A percentile compares a stretch with the other conserved stretches of the same genome.
Conservation (phyloP, 371 early-diverging fungal species). For the Syncephalastrum monosporum region DNA sequence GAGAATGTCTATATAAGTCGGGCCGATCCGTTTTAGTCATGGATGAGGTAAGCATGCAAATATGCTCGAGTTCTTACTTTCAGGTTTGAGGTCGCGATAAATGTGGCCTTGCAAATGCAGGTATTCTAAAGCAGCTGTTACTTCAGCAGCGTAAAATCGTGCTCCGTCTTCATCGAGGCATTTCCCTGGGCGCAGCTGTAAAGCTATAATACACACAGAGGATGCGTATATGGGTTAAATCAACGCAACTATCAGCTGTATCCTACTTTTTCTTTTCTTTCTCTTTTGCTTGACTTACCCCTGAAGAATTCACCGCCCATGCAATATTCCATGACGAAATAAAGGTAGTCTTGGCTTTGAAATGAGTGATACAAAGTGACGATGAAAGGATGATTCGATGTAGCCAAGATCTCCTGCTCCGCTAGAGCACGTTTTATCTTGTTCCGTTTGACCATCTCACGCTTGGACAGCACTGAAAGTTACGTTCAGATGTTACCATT, state of each 20-base stretch:
- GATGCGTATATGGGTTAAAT: neutral
- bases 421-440: slow-evolving; percentile 95
- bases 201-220: slow-evolving; percentile 33
- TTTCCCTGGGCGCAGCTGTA: slow-evolving; percentile 86
- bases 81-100: slow-evolving; percentile 99
- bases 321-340: slow-evolving; percentile 98
- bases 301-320: slow-evolving; percentile 98
- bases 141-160: slow-evolving; percentile 98
- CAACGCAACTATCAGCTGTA: neutral
- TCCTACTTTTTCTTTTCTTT: neutral
- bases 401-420: slow-evolving; percentile 93
- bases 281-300: slow-evolving; percentile 42
- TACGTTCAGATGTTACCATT: neutral
- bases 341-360: slow-evolving; percentile 92
- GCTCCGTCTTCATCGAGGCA: slow-evolving; percentile 86
- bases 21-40: neutral
- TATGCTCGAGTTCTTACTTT: slow-evolving; percentile 65
- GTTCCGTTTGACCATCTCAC: slow-evolving; percentile 94
- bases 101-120: slow-evolving; percentile 96
- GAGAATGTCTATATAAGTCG: slow-evolving; percentile 70
- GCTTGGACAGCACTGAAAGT: slow-evolving; percentile 78
- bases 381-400: slow-evolving; percentile 95
- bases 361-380: slow-evolving; percentile 96
- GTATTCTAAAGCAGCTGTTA: slow-evolving; percentile 90
- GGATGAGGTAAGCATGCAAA: neutral